Base-by-base conservation (phyloP, 2,329 filamentous ascomycete genomes). In the Neopestalotiopsis clavispora region DNA sequence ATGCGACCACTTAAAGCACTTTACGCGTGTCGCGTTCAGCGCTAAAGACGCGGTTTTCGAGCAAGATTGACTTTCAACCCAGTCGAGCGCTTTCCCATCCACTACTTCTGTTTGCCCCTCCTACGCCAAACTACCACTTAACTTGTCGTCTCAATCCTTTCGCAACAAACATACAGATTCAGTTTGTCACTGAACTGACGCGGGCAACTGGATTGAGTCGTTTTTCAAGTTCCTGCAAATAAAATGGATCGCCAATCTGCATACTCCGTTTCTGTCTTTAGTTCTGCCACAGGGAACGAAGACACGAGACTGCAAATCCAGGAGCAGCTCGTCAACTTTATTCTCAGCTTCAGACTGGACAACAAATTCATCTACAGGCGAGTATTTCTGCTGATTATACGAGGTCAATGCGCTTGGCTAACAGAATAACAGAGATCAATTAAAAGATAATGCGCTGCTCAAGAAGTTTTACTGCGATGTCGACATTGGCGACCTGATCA, bases 401-500 rank as follows among this genome's bases (percentile, higher is more conserved):
- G 34, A 7, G 13, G 6, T 4, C 45, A 4, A n/a, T 20, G n/a
- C 6, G 45, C 17, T 52, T 9, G 4, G 2, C 62, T 65, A 38
- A 84, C 68, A 4, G 12, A 6, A 61, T 7, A 32, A 3, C 75
- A 97, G 96, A 88, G 95, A 98, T 77, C 96, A 98, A 82, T 89
- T 99, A 69, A 90, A 94, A 75, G 94, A 98, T 78, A 99, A 99
- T 83, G 94, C 96, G 7, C 88, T 98, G 1, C 86, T 97, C 57
- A 96, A 97, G 79, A 94, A 95, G 75, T 98, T 94, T 83, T 98
- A 92, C 81, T 98, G 96, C 84, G 95, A 99, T 80, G 89, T 99
- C 78, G 95, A 99, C 79, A 94, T 99, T 75, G 94, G 93, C 71
- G 95, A 99, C 79, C 84, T 99, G 69, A 98, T 98, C 80, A 96